Base-by-base conservation (phyloP, 441 rosid species). In the Macaranga tanarius region DNA sequence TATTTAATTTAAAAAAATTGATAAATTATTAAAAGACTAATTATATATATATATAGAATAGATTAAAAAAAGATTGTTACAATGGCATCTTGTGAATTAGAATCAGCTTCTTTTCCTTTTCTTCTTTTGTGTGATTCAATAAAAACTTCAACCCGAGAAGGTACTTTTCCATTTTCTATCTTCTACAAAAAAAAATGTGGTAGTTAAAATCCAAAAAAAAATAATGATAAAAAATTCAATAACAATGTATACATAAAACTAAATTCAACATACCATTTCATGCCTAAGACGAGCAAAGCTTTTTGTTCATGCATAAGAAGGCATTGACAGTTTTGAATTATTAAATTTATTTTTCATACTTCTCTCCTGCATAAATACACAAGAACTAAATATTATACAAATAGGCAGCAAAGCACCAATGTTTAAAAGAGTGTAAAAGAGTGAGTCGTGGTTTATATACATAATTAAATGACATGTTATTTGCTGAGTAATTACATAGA, bases 341-440 rank as follows among this genome's bases (percentile, higher is more conserved):
- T 23, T 45, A 20, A 11, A 23, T 51, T 65, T 65, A 22, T 65
- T 65, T 65, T 65, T 65, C n/a, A 4, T 65, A 12, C 68, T 65
- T 12, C n/a, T 65, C 10, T 65, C 55, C 40, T 22, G 1, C 10
- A 65, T 13, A 15, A 23, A 45, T 12, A 44, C 1, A n/a, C n/a
- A n/a, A n/a, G n/a, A n/a, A n/a, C n/a, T n/a, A n/a, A n/a, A n/a
- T n/a, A n/a, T n/a, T n/a, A n/a, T n/a, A n/a, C n/a, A n/a, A n/a
- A n/a, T n/a, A n/a, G n/a, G n/a, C n/a, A n/a, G n/a, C n/a, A n/a
- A n/a, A n/a, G n/a, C n/a, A n/a, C n/a, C n/a, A n/a, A n/a, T n/a
- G n/a, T n/a, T n/a, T n/a, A n/a, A n/a, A n/a, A n/a, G n/a, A n/a
- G n/a, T n/a, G n/a, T n/a, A n/a, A n/a, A n/a, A n/a, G n/a, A n/a